Base-by-base conservation (phyloP, 2,329 filamentous ascomycete genomes). In the Mycogone perniciosa region DNA sequence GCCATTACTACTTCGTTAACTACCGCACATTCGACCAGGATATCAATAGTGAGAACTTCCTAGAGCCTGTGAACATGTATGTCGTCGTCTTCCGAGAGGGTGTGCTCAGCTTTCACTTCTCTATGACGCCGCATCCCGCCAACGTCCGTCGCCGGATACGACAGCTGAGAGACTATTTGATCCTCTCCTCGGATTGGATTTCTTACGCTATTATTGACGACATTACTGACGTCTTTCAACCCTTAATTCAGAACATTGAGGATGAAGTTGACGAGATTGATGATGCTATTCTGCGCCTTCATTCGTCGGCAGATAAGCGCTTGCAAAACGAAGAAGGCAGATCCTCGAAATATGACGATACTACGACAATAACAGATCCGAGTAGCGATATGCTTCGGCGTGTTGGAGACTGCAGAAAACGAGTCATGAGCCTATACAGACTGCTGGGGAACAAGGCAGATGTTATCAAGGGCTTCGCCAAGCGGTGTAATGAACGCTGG, bases 1-100 rank as follows among this genome's bases (percentile, higher is more conserved):
- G 89, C 33, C 88, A 95, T 66, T 99, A 99, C 72, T 99, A 99
- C 69, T 96, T 99, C 62, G 89, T 99, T 71, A 97, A 96, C 67
- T 99, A 99, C 68, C 87, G 93, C 11, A 95, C 90, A 0, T 99
- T 99, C 64, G 93, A 99, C 65, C 93, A 97, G 67, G 93, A 99
- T 64, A 82, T 84, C 54, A 86, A 85, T 59, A 95, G 85, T 64
- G 88, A 93, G 51, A 85, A 95, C 63, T 96, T 95, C 65, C 78
- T 99, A 42, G 89, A 97, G 60, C 92, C 93, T 1, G 88, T 99
- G 63, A 96, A 97, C 69, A 89, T 99, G 80, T 99, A 97, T 62
- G 87, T 96, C 34, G 86, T 97, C 7, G 93, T 99, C 7, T 99
- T 99, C 74, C 83, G 91, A 9, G 90, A 97, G 66, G 93, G 93